Percentiles rank a stretch among this genome's conserved stretches.
These are phyloP conservation scores for Aspergillus quadricinctus DNA, from an alignment of 2,329 filamentous ascomycete species.

Conservation along the genomic window DNA sequence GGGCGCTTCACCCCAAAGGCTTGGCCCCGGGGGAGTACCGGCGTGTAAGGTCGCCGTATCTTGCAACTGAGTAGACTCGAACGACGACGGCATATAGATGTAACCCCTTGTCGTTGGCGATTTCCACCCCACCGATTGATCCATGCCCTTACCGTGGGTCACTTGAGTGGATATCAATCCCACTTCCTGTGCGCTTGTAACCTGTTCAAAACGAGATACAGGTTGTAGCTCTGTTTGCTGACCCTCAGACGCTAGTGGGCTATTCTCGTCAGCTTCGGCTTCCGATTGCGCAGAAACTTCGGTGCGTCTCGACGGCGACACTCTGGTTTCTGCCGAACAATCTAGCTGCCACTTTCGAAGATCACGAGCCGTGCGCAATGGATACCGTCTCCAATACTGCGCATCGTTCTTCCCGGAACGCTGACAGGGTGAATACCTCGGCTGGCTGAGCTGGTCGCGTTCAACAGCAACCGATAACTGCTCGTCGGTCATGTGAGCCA, in stretches of 20 bases:
- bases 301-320: background rate
- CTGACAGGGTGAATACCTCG: slow-evolving; percentile 14
- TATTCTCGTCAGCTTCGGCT: background rate
- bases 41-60: background rate
- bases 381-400: slow-evolving; percentile 37
- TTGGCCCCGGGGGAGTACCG: slow-evolving; percentile 11
- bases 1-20: slow-evolving; percentile 27
- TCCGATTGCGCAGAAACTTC: background rate
- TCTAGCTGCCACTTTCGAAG: slow-evolving; percentile 36
- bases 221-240: background rate
- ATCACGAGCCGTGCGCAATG: slow-evolving; percentile 29
- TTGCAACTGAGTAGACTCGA: background rate
- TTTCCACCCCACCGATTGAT: too few relatives aligned
- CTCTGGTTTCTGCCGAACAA: slow-evolving; percentile 8
- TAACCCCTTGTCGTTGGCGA: too few relatives aligned
- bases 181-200: background rate
- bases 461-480: slow-evolving; percentile 26
- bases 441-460: background rate
- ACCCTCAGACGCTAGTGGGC: background rate
- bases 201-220: background rate
- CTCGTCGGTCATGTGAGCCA: slow-evolving; percentile 29
- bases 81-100: background rate
- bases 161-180: background rate
- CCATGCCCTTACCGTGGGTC: background rate
- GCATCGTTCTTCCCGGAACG: slow-evolving; percentile 28